Conservation (phyloP, 345 rosid species). For the Erucastrum elatum region DNA sequence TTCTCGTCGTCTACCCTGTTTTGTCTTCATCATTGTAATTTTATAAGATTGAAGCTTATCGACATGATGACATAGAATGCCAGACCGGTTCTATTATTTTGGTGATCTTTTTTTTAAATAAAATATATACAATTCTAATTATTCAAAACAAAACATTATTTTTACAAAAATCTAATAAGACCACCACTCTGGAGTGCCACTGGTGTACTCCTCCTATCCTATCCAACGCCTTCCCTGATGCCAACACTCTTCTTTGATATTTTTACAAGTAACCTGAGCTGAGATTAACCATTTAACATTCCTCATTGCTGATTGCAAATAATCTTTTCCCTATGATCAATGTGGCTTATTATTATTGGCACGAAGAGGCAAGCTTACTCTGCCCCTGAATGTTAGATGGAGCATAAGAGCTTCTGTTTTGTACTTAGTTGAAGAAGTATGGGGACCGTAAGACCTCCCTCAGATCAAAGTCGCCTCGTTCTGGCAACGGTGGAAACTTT, state of each 20-base stretch:
- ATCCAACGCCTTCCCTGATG: constrained; percentile 2
- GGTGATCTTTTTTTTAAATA: too few relatives aligned
- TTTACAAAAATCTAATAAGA: neutral
- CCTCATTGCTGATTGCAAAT: constrained; percentile 27
- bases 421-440: constrained; percentile 85
- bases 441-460: constrained; percentile 72
- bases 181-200: neutral
- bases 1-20: too few relatives aligned
- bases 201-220: constrained; percentile 7
- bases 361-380: constrained; percentile 22
- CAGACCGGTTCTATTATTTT: too few relatives aligned
- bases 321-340: constrained; percentile 4
- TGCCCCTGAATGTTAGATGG: constrained; percentile 21
- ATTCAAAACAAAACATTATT: neutral
- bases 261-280: constrained; percentile 29
- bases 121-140: too few relatives aligned
- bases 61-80: too few relatives aligned
- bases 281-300: constrained; percentile 31
- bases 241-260: constrained; percentile 25
- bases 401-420: constrained; percentile 1
- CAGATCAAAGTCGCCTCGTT: constrained; percentile 91
- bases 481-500: constrained; percentile 85
- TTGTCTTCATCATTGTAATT: too few relatives aligned
- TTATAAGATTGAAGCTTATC: too few relatives aligned
- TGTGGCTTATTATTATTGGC: neutral